Evolutionary conservation across 768 basidiomycete species (phyloP).

Genomic region (Auricularia heimuer): DNA sequence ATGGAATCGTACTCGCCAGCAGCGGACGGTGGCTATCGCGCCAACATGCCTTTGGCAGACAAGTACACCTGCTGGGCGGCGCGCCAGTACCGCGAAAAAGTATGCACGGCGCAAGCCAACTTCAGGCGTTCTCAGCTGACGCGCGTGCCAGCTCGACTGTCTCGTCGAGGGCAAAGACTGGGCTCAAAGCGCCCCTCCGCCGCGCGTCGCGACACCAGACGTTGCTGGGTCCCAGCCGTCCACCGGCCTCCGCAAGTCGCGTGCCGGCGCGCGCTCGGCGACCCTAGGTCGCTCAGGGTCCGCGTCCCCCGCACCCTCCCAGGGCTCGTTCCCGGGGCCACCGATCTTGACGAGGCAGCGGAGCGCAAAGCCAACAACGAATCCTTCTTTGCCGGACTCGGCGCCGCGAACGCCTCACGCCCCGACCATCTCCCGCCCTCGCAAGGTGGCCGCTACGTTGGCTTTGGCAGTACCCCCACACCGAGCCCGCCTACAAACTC

Average conservation of each 20-base stretch:
- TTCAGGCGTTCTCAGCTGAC: neutral
- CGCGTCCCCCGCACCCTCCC: constrained; percentile 46
- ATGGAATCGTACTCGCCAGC: constrained; percentile 56
- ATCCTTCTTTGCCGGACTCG: constrained; percentile 73
- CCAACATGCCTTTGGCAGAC: constrained; percentile 52
- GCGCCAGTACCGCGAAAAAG: constrained; percentile 90
- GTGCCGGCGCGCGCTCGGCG: constrained; percentile 52
- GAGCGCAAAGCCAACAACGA: constrained; percentile 80
- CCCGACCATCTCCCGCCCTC: constrained; percentile 78
- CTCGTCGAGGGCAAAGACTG: constrained; percentile 66
- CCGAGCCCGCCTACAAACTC: constrained; percentile 36
- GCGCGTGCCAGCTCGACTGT: constrained; percentile 55
- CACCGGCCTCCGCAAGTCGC: constrained; percentile 71
- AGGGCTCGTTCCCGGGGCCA: constrained; percentile 32
- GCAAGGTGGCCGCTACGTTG: constrained; percentile 87
- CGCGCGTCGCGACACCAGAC: constrained; percentile 27
- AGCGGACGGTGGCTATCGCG: constrained; percentile 60
- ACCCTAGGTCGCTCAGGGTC: constrained; percentile 41
- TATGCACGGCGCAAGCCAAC: constrained; percentile 19
- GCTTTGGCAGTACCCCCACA: constrained; percentile 82
- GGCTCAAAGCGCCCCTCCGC: constrained; percentile 65
- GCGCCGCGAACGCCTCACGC: constrained; percentile 69
- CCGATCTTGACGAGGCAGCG: constrained; percentile 28
- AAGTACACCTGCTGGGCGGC: constrained; percentile 94
- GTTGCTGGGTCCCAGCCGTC: constrained; percentile 47